phyloP scores from a whole-genome alignment of 768 basidiomycete genomes.

The Rhodosporidiobolus odoratus region DNA sequence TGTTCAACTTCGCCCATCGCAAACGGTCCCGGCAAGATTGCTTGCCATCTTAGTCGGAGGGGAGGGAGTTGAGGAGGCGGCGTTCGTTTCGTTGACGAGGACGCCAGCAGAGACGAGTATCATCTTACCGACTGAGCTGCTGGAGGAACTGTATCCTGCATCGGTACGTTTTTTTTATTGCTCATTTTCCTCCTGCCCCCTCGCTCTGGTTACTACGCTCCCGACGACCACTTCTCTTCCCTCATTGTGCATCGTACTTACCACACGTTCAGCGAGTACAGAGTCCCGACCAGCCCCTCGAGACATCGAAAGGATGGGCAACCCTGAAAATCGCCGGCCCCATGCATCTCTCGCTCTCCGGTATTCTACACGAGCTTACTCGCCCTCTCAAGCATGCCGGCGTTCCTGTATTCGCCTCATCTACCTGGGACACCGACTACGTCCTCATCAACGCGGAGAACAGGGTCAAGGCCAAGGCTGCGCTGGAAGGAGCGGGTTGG shows the following conservation, averaged over 20 bases:
- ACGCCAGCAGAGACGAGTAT: constrained; percentile 25
- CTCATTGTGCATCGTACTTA: no score
- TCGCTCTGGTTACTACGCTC: not conserved
- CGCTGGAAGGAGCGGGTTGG: constrained; percentile 28
- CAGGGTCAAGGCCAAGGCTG: constrained; percentile 1
- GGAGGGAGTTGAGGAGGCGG: not conserved
- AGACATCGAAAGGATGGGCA: constrained; percentile 1
- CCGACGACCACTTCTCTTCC: no score
- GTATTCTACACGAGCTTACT: constrained; percentile 23
- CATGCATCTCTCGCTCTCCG: constrained; percentile 24
- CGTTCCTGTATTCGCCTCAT: constrained; percentile 36
- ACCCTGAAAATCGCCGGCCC: constrained; percentile 21
- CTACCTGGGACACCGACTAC: constrained; percentile 39
- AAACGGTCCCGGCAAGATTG: not conserved
- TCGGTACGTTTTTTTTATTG: not conserved
- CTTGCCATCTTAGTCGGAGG: not conserved
- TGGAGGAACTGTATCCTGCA: not conserved
- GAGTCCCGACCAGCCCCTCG: not conserved
- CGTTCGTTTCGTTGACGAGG: constrained; percentile 26
- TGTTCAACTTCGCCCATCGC: constrained; percentile 1
- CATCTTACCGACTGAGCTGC: not conserved
- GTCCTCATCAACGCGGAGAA: constrained; percentile 30
- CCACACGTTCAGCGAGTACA: not conserved
- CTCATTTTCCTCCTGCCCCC: not conserved
- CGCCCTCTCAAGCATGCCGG: constrained; percentile 21